Conservation (phyloP, 225 moss, liverwort and hornwort genomes). For the Physcomitrium patens region DNA sequence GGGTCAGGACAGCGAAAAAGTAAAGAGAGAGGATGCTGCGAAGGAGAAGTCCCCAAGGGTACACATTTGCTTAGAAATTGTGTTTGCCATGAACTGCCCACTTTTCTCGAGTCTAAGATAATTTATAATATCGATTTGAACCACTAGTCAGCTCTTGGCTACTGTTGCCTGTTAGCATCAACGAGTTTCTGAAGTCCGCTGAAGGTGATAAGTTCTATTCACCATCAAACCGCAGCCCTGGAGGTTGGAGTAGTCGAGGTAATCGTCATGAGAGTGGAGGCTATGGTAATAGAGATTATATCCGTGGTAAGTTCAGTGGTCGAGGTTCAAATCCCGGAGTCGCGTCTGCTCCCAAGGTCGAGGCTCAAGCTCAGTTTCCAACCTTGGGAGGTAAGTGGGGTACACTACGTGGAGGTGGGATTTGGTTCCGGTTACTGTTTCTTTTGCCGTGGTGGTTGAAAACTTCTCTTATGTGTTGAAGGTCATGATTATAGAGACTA, state of each 20-base stretch:
- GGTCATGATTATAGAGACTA: no score
- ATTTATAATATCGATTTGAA: no score
- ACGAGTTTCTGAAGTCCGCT: conserved; percentile 63
- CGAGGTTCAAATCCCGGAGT: conserved; percentile 21
- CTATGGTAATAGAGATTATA: conserved; percentile 19
- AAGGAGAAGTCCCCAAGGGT: no score
- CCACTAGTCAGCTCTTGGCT: no score
- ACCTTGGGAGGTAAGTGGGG: conserved; percentile 60
- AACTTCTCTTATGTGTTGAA: no score
- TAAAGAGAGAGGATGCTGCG: no score
- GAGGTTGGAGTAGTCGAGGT: conserved; percentile 31
- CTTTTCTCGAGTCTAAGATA: no score
- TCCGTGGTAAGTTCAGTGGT: conserved; percentile 28
- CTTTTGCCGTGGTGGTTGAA: no score
- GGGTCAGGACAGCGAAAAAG: no score
- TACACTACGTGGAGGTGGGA: not conserved
- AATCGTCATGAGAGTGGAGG: conserved; percentile 24
- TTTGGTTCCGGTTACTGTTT: not conserved
- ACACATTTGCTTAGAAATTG: no score
- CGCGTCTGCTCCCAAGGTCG: conserved; percentile 64
- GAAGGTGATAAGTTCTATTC: conserved; percentile 60
- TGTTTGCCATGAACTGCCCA: no score
- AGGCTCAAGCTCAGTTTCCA: conserved; percentile 71
- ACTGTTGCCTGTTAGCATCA: conserved; percentile 48
- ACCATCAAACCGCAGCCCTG: conserved; percentile 44